Evolutionary conservation across 768 basidiomycete species (phyloP).

Genomic region (Pleurotus ostreatus): DNA sequence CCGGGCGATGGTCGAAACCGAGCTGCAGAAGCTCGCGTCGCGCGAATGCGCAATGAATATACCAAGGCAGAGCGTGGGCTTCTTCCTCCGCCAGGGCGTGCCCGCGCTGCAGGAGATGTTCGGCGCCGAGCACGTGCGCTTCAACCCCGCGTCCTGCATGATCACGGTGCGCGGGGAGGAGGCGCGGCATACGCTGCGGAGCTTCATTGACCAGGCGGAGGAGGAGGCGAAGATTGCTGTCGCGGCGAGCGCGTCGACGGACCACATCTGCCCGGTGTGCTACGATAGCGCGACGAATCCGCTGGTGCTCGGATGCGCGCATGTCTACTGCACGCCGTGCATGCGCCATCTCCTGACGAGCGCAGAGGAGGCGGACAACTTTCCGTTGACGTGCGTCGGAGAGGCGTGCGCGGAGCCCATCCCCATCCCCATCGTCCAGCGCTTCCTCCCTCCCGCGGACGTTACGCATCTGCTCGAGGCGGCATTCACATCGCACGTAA

Average conservation of each 20-base stretch:
- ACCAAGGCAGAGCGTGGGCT: slow-evolving; percentile 36
- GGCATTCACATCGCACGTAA: slow-evolving; percentile 51
- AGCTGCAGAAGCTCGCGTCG: slow-evolving; percentile 46
- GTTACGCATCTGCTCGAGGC: slow-evolving; percentile 51
- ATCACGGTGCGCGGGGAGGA: slow-evolving; percentile 56
- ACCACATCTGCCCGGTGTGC: slow-evolving; percentile 50
- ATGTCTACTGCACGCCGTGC: slow-evolving; percentile 47
- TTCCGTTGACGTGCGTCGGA: slow-evolving; percentile 66
- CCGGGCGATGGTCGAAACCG: slow-evolving; percentile 37
- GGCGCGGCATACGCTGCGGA: slow-evolving; percentile 40
- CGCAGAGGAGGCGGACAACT: slow-evolving; percentile 38
- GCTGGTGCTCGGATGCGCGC: slow-evolving; percentile 41
- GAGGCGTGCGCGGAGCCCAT: slow-evolving; percentile 52
- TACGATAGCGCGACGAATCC: slow-evolving; percentile 38
- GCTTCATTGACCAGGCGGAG: slow-evolving; percentile 39
- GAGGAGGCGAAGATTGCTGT: neutral
- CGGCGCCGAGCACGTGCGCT: slow-evolving; percentile 48
- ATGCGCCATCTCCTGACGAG: slow-evolving; percentile 38
- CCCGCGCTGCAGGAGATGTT: slow-evolving; percentile 46
- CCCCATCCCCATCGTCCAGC: slow-evolving; percentile 46
- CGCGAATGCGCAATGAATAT: slow-evolving; percentile 33
- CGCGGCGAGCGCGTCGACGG: slow-evolving; percentile 1
- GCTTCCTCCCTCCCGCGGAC: slow-evolving; percentile 42
- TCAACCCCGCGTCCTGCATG: slow-evolving; percentile 32
- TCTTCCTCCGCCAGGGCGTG: slow-evolving; percentile 48